Evolutionary conservation across 192 early-diverging fungal species (phyloP), one percentile per base, ranked within the genome.

Genomic region (Mortierella hygrophila): DNA sequence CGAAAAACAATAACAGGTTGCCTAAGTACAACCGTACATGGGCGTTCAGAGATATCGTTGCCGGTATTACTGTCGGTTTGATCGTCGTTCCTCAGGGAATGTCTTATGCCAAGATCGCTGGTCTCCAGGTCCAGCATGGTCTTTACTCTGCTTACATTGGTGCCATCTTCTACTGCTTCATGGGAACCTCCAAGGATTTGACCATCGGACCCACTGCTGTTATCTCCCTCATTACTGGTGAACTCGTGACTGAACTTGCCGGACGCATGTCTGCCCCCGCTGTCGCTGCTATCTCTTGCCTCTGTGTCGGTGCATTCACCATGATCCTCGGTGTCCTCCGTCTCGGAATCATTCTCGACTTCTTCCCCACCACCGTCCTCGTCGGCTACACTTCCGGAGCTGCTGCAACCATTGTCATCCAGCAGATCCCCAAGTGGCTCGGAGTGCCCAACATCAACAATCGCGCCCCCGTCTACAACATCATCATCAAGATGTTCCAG

Each of bases 311-410:
- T 29, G 81, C 95, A 29, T 89, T 97, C 35, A 83, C 94, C 21
- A 88, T 93, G 20, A 87, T 91, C 55, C 77, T 99, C 42, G 97
- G 97, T 32, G 74, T 97, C 15, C 81, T 98, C 23, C 94, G 96
- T 9, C 89, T 99, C 20, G 97, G 97, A 9, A 91, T 96, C 70
- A 88, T 98, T 41, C 94, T 98, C 54, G 95, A 97, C 79, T 97
- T 98, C 79, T 96, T 99, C 80, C 94, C 95, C 38, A 85, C 91
- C 29, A 93, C 97, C 1, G 95, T 95, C 38, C 94, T 99, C 79
- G 94, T 94, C 1, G 97, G 97, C 0, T 99, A 98, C 83, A 97
- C 95, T 79, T 93, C 96, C 3, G 97, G 97, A 13, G 94, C 95
- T 29, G 97, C 95, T 21, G 78, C 96, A 6, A 94, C 92, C 40